phyloP scores from a whole-genome alignment of 139 green algal genomes.

The Coccomyxa sp. region DNA sequence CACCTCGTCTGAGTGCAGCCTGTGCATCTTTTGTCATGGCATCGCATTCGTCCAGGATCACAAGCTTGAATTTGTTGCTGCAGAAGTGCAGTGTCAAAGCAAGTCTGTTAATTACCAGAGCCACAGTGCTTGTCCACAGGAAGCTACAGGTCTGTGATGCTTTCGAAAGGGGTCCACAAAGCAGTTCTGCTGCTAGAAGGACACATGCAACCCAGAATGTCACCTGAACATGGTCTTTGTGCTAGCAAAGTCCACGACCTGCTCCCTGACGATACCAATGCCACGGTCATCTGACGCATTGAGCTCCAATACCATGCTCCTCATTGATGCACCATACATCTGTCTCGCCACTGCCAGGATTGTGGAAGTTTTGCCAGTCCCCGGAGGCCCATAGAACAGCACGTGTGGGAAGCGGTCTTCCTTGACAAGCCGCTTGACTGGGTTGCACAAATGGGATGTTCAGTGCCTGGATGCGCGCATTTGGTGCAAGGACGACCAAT shows the following conservation, averaged over 20 bases:
- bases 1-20: constrained; percentile 87
- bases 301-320: constrained; percentile 90
- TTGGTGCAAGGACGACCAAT: background rate
- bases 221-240: constrained; percentile 88
- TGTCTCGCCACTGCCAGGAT: constrained; percentile 89
- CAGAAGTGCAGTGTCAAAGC: constrained; percentile 1
- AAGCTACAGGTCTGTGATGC: background rate
- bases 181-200: background rate
- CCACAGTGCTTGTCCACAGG: background rate
- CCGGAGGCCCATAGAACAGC: constrained; percentile 95
- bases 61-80: constrained; percentile 90
- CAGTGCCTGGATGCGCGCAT: background rate
- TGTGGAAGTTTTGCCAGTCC: constrained; percentile 97
- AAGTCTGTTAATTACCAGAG: background rate
- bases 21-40: constrained; percentile 98
- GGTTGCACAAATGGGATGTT: background rate
- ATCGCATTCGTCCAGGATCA: constrained; percentile 98
- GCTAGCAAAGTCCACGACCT: constrained; percentile 96
- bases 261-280: constrained; percentile 89
- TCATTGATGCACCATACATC: constrained; percentile 78
- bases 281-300: constrained; percentile 96
- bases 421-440: constrained; percentile 74
- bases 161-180: background rate
- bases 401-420: constrained; percentile 91
- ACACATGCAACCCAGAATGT: background rate